phyloP scores from a whole-genome alignment of 169 alveolate genomes.

The Miamiensis avidus region DNA sequence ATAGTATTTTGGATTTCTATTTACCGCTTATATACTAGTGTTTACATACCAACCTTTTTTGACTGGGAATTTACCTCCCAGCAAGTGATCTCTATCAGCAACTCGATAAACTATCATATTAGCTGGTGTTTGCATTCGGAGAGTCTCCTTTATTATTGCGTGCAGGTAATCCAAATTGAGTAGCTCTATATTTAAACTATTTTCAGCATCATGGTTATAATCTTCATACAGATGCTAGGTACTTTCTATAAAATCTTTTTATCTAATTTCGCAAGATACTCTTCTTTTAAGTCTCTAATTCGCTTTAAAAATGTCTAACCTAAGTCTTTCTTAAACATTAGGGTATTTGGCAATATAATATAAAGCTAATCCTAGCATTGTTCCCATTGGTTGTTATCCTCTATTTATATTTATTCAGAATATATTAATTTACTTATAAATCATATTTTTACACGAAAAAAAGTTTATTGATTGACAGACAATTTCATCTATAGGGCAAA shows the following conservation, averaged over 20 bases:
- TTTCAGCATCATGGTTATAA: not conserved
- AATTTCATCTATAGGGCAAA: not conserved
- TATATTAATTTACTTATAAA: no score
- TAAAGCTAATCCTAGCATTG: not conserved
- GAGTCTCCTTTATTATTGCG: not conserved
- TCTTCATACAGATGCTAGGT: not conserved
- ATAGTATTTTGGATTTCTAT: not conserved
- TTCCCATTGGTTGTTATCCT: not conserved
- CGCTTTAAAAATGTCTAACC: not conserved
- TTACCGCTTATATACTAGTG: not conserved
- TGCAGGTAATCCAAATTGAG: not conserved
- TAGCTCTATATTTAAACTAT: not conserved
- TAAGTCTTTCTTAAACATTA: not conserved
- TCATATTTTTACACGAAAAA: not conserved
- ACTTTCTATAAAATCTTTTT: not conserved
- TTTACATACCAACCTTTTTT: not conserved
- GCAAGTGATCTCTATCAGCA: not conserved
- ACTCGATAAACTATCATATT: not conserved
- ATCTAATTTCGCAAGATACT: not conserved
- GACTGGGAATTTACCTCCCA: not conserved
- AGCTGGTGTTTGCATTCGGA: not conserved
- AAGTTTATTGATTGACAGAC: not conserved
- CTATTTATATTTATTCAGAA: not conserved
- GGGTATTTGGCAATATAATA: not conserved
- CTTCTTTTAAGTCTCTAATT: no score